Base-by-base conservation (phyloP, 768 basidiomycete species). In the Mycena haematopus region DNA sequence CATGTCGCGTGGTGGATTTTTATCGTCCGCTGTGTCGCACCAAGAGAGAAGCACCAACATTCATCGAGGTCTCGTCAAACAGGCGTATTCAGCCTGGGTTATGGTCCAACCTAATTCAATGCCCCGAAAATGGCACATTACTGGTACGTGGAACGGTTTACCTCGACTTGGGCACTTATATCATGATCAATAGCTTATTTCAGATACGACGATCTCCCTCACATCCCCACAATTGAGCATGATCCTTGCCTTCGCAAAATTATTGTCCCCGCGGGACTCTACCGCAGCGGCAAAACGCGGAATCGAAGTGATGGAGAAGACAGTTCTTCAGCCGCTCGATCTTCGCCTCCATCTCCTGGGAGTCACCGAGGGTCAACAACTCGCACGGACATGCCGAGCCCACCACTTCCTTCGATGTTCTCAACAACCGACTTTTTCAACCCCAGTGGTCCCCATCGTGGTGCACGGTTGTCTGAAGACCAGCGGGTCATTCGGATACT, bases 31-130 rank as follows among this genome's bases (percentile, higher is more conserved):
- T 7, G 63, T 84, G 63, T 84, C 86, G 25, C 86, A 87, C 73
- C 83, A 82, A 68, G 85, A 85, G 67, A 78, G 85, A 33, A 80
- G 81, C 59, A 78, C 80, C 14, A 79, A 80, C 51, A 82, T 82
- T 54, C 84, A 86, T 52, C 68, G 78, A 14, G 87, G 87, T 22
- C 77, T 90, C 52, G 83, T 89, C 56, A 89, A 89, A 72, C 87
- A 88, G 70, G 86, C 87, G n/a, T 90, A 90, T 71, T 88, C 87
- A 19, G 87, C 85, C 24, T 86, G 82, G 80, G 84, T 88, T 15
- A 70, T 76, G 24, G 75, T 79, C 45, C 73, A 78, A 55, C 77
- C 78, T 22, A 79, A 79, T 58, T 73, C 78, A 7, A 77, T 73
- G 63, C 84, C 84, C 50, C 79, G 84, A 69, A 89, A 88, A 74